These are phyloP conservation scores for Antitrichia curtipendula DNA, from an alignment of 225 moss, liverwort and hornwort species.

Conservation along the genomic window DNA sequence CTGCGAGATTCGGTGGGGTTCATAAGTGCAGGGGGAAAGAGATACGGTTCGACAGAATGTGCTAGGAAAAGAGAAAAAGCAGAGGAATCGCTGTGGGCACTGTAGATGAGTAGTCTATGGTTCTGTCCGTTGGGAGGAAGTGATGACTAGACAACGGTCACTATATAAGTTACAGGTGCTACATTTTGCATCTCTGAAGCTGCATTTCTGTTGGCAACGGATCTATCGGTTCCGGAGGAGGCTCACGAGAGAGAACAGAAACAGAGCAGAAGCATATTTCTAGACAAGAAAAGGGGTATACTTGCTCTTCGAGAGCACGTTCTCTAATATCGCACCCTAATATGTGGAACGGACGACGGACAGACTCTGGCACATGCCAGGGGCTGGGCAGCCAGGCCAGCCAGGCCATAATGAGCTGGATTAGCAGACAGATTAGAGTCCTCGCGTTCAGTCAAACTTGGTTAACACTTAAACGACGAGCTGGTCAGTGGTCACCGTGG, in stretches of 20 bases:
- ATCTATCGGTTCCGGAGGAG: background rate
- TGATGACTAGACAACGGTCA: background rate
- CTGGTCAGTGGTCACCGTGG: too few relatives aligned
- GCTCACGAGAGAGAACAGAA: background rate
- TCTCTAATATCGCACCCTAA: background rate
- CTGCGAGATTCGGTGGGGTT: background rate
- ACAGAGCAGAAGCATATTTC: background rate
- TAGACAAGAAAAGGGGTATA: background rate
- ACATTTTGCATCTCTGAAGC: background rate
- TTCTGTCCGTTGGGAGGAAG: background rate
- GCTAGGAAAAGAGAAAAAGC: background rate
- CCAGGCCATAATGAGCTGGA: background rate
- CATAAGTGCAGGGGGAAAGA: background rate
- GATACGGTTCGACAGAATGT: background rate
- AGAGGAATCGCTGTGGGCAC: background rate
- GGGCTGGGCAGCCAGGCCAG: background rate
- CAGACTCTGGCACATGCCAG: background rate
- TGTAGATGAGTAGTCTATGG: background rate
- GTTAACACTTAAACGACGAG: too few relatives aligned
- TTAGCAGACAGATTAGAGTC: background rate
- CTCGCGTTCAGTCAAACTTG: background rate
- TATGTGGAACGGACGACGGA: background rate
- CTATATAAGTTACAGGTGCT: too few relatives aligned
- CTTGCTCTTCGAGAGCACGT: background rate
- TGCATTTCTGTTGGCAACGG: background rate